phyloP scores from a whole-genome alignment of 306 rosid genomes.

The Rosa rugosa region DNA sequence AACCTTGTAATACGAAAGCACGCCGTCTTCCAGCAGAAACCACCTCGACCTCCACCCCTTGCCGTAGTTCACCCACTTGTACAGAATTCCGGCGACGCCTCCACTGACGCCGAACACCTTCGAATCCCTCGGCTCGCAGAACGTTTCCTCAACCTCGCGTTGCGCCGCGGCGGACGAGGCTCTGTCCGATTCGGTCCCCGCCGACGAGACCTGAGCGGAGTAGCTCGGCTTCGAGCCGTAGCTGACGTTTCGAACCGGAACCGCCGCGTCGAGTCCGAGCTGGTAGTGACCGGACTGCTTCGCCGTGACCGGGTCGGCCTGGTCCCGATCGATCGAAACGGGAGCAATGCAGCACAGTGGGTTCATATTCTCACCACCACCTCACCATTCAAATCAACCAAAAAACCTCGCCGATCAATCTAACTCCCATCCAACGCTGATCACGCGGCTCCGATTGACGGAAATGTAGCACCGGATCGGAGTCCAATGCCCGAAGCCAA shows the following conservation, averaged over 20 bases:
- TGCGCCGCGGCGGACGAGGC: slow-evolving; percentile 34
- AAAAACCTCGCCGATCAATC: too few species aligned
- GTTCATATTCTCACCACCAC: slow-evolving; percentile 48
- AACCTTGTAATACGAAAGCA: slow-evolving; percentile 93
- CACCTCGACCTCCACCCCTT: slow-evolving; percentile 97
- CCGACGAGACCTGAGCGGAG: slow-evolving; percentile 64
- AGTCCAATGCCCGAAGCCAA: slow-evolving; percentile 1
- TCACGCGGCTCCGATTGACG: slow-evolving; percentile 14
- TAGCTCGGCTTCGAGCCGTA: slow-evolving; percentile 52
- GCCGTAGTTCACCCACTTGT: slow-evolving; percentile 98
- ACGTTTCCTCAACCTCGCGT: slow-evolving; percentile 49
- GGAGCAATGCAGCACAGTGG: slow-evolving; percentile 99
- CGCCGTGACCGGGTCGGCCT: slow-evolving; percentile 43
- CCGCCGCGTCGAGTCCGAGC: slow-evolving; percentile 45
- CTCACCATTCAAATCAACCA: slow-evolving; percentile 13
- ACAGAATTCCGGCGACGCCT: slow-evolving; percentile 82
- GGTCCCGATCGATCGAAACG: slow-evolving; percentile 94
- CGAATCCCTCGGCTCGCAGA: slow-evolving; percentile 54
- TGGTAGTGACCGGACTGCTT: slow-evolving; percentile 56
- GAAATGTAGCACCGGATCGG: slow-evolving; percentile 37
- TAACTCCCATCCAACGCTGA: not conserved
- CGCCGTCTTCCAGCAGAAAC: slow-evolving; percentile 95
- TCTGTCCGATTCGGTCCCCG: slow-evolving; percentile 50
- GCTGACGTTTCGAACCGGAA: slow-evolving; percentile 45
- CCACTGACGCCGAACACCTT: slow-evolving; percentile 56